phyloP scores from a whole-genome alignment of 768 basidiomycete species.

The Mycena rosella region DNA sequence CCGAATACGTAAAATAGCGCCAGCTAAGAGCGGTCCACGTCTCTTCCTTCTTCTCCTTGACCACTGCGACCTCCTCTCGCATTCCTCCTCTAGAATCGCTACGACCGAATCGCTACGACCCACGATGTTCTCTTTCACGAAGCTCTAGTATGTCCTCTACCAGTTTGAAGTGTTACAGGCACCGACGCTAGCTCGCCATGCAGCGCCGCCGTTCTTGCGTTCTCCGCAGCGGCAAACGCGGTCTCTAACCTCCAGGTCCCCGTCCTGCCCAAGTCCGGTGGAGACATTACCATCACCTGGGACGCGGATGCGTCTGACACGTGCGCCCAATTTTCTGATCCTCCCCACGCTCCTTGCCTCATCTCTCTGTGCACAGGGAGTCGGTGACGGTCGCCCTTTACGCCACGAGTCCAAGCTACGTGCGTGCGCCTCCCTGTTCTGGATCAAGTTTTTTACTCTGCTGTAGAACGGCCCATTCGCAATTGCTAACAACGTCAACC shows the following conservation, averaged over 20 bases:
- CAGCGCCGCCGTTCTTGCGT: conserved; percentile 21
- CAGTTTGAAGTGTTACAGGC: not conserved
- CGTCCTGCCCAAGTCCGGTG: not conserved
- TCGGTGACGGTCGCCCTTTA: conserved; percentile 1
- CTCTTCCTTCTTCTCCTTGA: conserved; percentile 5
- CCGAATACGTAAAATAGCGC: conserved; percentile 24
- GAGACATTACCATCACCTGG: conserved; percentile 11
- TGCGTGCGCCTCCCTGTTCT: not conserved
- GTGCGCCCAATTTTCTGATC: not conserved
- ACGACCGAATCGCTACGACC: not conserved
- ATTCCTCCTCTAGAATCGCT: not conserved
- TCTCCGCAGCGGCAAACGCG: conserved; percentile 7
- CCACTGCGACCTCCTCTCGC: not conserved
- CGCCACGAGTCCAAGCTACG: conserved; percentile 1
- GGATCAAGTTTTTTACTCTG: not conserved
- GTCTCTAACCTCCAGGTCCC: conserved; percentile 23
- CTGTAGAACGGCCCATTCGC: conserved; percentile 12
- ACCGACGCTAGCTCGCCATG: not conserved
- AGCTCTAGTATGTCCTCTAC: not conserved
- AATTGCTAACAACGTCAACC: conserved; percentile 17
- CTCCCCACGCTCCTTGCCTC: not conserved
- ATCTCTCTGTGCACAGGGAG: not conserved
- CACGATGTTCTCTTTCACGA: not conserved
- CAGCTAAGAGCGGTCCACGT: conserved; percentile 15
- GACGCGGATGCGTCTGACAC: conserved; percentile 10